Evolutionary conservation across 441 rosid genomes (phyloP).

Genomic region (Flueggea neowawraea): DNA sequence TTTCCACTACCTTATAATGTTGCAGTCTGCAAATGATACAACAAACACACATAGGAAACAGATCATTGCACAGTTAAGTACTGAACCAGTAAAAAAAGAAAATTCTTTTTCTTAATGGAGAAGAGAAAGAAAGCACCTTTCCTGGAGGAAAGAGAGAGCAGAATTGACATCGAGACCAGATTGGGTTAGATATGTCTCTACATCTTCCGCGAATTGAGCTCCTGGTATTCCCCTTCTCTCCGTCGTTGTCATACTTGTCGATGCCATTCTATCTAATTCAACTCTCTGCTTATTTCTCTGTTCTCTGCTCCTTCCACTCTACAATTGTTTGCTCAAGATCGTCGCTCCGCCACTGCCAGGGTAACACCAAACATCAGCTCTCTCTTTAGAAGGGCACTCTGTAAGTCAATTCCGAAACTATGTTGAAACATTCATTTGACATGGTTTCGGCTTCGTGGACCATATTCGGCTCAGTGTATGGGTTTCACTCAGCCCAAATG

Average conservation of each 20-base stretch:
- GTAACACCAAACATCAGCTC: too few relatives aligned
- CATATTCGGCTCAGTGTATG: too few relatives aligned
- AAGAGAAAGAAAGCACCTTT: conserved; percentile 44
- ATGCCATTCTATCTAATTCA: conserved; percentile 29
- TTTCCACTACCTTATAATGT: conserved; percentile 89
- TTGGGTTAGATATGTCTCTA: conserved; percentile 61
- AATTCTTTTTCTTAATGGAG: background rate
- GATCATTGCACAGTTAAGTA: background rate
- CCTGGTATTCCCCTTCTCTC: conserved; percentile 97
- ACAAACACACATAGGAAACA: background rate
- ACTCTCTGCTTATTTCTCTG: background rate
- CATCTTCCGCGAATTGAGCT: conserved; percentile 89
- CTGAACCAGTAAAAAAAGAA: background rate
- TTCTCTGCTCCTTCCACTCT: background rate
- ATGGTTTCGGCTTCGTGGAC: too few relatives aligned
- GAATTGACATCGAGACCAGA: conserved; percentile 71
- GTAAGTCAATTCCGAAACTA: too few relatives aligned
- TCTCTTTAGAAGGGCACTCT: too few relatives aligned
- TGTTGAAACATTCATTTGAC: too few relatives aligned
- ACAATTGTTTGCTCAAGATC: too few relatives aligned
- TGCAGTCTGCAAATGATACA: conserved; percentile 51
- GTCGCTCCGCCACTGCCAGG: too few relatives aligned
- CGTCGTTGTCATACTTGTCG: conserved; percentile 20
- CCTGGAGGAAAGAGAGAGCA: conserved; percentile 76
- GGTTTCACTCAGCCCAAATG: too few relatives aligned